Evolutionary conservation across 768 basidiomycete genomes (phyloP).

Genomic region (Pholiota microspora): DNA sequence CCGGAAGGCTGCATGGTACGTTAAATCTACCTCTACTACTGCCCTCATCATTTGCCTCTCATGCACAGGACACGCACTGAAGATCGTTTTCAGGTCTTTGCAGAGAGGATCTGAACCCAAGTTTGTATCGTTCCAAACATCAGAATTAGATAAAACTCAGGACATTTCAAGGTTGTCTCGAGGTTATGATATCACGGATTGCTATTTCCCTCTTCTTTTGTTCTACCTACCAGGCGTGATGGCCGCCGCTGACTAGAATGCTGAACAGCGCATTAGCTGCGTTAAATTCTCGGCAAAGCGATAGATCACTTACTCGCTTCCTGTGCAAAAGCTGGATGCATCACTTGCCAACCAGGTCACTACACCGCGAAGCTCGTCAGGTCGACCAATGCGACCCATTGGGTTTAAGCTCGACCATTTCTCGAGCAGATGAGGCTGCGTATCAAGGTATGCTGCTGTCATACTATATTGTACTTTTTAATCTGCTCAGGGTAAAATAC

Average conservation of each 20-base stretch:
- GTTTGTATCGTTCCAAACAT: too few relatives aligned
- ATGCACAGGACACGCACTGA: too few relatives aligned
- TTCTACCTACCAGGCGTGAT: conserved; percentile 54
- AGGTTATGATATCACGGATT: too few relatives aligned
- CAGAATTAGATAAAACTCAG: too few relatives aligned
- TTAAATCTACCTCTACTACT: not conserved
- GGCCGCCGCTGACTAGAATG: conserved; percentile 61
- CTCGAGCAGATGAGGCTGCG: conserved; percentile 55
- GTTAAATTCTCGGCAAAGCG: not conserved
- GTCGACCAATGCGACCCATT: conserved; percentile 65
- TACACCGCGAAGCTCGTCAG: conserved; percentile 74
- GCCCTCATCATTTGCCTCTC: not conserved
- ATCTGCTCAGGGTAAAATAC: not conserved
- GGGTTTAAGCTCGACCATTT: conserved; percentile 74
- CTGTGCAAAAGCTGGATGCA: conserved; percentile 76
- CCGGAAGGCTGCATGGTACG: not conserved
- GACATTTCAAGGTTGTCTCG: too few relatives aligned
- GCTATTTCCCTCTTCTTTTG: not conserved
- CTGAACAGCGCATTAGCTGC: conserved; percentile 28
- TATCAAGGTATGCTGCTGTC: conserved; percentile 72
- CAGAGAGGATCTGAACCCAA: too few relatives aligned
- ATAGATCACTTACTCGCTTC: conserved; percentile 62
- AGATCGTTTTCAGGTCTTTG: too few relatives aligned
- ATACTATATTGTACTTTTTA: conserved; percentile 40
- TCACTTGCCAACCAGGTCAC: conserved; percentile 71